Evolutionary conservation across 768 basidiomycete genomes (phyloP).

Genomic region (Phylloporus sp.): DNA sequence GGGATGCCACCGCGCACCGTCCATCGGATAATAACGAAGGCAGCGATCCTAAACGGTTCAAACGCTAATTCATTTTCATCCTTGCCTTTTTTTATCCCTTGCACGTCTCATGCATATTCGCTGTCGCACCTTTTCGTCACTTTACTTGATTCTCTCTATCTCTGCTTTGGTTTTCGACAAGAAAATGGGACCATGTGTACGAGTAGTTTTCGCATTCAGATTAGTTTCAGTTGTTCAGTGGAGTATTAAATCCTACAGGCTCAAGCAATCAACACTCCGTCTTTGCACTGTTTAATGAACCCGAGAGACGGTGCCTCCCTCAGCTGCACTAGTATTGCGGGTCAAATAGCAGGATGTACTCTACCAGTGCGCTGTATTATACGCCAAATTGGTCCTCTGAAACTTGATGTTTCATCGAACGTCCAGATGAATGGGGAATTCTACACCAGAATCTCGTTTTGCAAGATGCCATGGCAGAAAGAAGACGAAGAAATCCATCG

Average conservation of each 20-base stretch:
- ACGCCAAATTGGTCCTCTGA: too few relatives aligned
- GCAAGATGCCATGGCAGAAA: too few relatives aligned
- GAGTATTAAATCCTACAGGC: too few relatives aligned
- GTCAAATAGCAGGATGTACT: too few relatives aligned
- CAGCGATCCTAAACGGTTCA: conserved; percentile 39
- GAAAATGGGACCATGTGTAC: not conserved
- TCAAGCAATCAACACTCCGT: too few relatives aligned
- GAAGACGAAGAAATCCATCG: too few relatives aligned
- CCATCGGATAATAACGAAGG: conserved; percentile 26
- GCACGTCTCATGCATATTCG: not conserved
- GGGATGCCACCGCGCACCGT: conserved; percentile 10
- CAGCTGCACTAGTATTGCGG: too few relatives aligned
- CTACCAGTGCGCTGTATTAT: too few relatives aligned
- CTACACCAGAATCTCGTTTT: too few relatives aligned
- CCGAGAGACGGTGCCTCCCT: too few relatives aligned
- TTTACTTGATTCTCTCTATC: not conserved
- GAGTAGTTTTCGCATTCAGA: not conserved
- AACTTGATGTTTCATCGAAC: too few relatives aligned
- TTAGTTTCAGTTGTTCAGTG: not conserved
- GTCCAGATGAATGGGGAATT: too few relatives aligned
- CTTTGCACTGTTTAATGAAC: not conserved
- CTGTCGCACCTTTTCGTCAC: not conserved
- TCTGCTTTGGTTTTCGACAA: not conserved
- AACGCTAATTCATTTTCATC: conserved; percentile 24
- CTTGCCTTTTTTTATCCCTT: not conserved